These are phyloP conservation scores for Ceriops decandra DNA, from an alignment of 345 rosid species.

Conservation along the genomic window DNA sequence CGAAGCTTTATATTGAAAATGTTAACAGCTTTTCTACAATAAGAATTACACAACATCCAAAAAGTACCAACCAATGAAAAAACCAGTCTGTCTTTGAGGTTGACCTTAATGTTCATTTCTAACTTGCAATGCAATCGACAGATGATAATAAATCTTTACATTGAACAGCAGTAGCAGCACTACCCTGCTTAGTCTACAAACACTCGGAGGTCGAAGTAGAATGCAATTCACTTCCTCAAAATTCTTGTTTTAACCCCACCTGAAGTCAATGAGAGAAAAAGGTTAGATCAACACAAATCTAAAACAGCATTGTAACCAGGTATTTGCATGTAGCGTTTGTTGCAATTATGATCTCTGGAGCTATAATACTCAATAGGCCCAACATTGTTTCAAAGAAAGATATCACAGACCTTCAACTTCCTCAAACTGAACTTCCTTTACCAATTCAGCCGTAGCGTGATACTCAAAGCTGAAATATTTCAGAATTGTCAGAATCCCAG, in stretches of 20 bases:
- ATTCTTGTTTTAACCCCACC: slow-evolving; percentile 83
- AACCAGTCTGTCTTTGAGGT: slow-evolving; percentile 3
- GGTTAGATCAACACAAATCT: slow-evolving; percentile 1
- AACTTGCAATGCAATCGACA: slow-evolving; percentile 4
- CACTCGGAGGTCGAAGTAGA: slow-evolving; percentile 13
- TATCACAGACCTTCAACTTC: slow-evolving; percentile 67
- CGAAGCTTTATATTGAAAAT: slow-evolving; percentile 3
- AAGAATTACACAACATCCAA: not conserved
- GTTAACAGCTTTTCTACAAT: not conserved
- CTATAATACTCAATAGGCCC: not conserved
- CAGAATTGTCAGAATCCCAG: not conserved
- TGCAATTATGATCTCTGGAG: not conserved
- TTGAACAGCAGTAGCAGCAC: slow-evolving; percentile 2
- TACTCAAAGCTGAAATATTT: slow-evolving; percentile 65
- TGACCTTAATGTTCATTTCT: not conserved
- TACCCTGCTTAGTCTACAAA: slow-evolving; percentile 21
- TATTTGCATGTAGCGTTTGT: not conserved
- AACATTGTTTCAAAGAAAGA: not conserved
- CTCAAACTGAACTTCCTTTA: slow-evolving; percentile 81
- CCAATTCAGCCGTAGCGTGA: slow-evolving; percentile 69
- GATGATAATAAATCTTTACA: slow-evolving; percentile 27
- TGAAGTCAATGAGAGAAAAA: slow-evolving; percentile 25
- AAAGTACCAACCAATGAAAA: not conserved
- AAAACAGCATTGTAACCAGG: not conserved
- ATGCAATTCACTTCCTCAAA: slow-evolving; percentile 43